Base-by-base conservation (phyloP, 495 filamentous ascomycete species). In the Lepidopterella palustris region DNA sequence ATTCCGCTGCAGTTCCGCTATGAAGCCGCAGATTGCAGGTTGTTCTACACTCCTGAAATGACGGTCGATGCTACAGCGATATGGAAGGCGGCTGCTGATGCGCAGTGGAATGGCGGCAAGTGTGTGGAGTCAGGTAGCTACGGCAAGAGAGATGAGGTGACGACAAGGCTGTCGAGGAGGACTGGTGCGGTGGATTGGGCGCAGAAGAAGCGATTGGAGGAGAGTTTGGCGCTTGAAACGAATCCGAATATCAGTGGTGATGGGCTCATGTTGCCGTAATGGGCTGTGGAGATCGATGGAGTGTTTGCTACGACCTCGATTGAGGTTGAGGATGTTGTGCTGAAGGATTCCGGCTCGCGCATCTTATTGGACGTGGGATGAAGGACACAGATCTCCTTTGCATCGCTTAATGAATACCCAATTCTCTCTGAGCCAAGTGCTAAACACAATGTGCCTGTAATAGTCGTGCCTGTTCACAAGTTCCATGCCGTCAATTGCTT, bases 1-100 rank as follows among this genome's bases (percentile, higher is more conserved):
- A 62, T 63, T 40, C 67, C 72, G 28, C 58, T 73, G 51, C 72
- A 74, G 49, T 73, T 72, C 55, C 54, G 65, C 18, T 73, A 74
- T 54, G 69, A 74, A 57, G 61, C 67, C 24, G 71, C 72, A 9
- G 67, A 73, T 45, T 73, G 66, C 25, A 62, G 71, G 11, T 62
- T 73, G 28, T 72, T 64, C 57, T 73, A 70, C 59, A 73, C 72
- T 0, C 58, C 64, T 0, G 62, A 62, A 27, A 72, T 69, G 68
- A 58, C 69, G 8, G 60, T 61, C 29, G 62, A 72, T 51, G 65
- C 67, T 18, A 57, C 60, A 18, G 57, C 64, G 1, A 62, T 72
- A 0, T 74, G 72, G 72, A 66, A 62, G 49, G 60, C 61, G 18
- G 69, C 66, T 11, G 64, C 62, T 15, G 65, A 72, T 55, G 47